Evolutionary conservation across 2,329 filamentous ascomycete genomes (phyloP).

Genomic region (Pseudogymnoascus sp.): DNA sequence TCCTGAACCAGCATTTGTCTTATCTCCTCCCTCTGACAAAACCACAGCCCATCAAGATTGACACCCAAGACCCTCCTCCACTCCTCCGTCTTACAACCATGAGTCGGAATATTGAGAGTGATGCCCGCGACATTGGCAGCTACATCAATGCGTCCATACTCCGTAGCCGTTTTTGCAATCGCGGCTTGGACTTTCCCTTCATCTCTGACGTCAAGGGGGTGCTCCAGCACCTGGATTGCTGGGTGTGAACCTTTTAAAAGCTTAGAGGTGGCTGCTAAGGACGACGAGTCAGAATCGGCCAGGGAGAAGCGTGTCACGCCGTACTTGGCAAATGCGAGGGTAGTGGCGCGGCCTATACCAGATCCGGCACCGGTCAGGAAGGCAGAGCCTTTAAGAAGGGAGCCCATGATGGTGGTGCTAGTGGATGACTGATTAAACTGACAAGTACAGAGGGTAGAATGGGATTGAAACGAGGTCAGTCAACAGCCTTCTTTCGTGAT

Average conservation of each 20-base stretch:
- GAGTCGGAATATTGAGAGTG: constrained; percentile 32
- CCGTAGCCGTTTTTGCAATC: constrained; percentile 32
- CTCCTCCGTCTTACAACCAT: constrained; percentile 37
- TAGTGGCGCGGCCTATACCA: constrained; percentile 39
- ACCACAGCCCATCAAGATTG: constrained; percentile 48
- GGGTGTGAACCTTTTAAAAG: constrained; percentile 32
- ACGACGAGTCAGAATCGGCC: constrained; percentile 34
- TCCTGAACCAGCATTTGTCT: constrained; percentile 43
- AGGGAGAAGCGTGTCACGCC: constrained; percentile 39
- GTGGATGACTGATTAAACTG: background rate
- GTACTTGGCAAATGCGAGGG: constrained; percentile 38
- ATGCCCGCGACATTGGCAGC: constrained; percentile 49
- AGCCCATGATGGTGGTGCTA: constrained; percentile 25
- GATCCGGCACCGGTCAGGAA: constrained; percentile 41
- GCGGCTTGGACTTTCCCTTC: constrained; percentile 35
- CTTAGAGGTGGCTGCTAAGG: constrained; percentile 26
- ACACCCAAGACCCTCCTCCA: constrained; percentile 43
- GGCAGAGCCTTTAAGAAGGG: constrained; percentile 36
- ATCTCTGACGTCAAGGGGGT: constrained; percentile 39
- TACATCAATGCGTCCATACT: constrained; percentile 46
- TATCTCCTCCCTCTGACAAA: constrained; percentile 46
- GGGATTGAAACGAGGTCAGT: background rate
- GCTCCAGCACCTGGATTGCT: constrained; percentile 31
- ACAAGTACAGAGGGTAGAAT: too few species aligned
- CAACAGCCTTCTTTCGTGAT: background rate